Base-by-base conservation (phyloP, 2,329 filamentous ascomycete genomes). In the Penicillium sclerotiorum region DNA sequence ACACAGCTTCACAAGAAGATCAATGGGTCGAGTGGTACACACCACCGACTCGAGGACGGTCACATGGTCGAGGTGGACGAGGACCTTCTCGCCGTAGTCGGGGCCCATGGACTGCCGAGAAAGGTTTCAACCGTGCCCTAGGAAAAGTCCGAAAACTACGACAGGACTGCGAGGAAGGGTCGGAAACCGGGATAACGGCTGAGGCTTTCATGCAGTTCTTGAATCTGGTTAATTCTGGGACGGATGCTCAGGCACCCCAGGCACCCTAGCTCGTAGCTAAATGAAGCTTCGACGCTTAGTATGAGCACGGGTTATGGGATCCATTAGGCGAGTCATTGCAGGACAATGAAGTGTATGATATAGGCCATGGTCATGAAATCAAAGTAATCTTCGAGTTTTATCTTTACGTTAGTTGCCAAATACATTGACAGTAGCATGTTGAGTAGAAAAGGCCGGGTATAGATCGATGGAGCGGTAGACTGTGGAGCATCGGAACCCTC, bases 61-160 rank as follows among this genome's bases (percentile, higher is more conserved):
- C 57, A 2, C 61, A 61, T 43, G 64, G 62, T 20, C 56, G 62
- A 36, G 59, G 64, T 42, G 60, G 67, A 9, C 63, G 58, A 45
- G 58, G 57, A 21, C 49, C 56, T 11, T 17, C 58, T 12, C 60
- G 62, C 33, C 62, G 64, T 18, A 62, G 60, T 45, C 61, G 65
- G 48, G 70, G 71, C 13, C 61, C 64, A 8, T 74, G 72, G 72
- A 74, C 69, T 5, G 56, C 65, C 9, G 72, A 74, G 53, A 75
- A 73, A 52, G 72, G 72, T 4, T 74, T 74, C 49, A 74, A 72
- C 21, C 66, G 72, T 15, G 72, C 71, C 2, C 45, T 74, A 28
- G 71, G 67, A 15, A 72, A 65, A 53, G 69, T 74, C 45, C 63
- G 65, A 36, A 70, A 69, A 47, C 61, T 65, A 46, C 67, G 72